Evolutionary conservation across 1,284 basidiomycete species (phyloP).

Genomic region (Boletus chippewaensis): DNA sequence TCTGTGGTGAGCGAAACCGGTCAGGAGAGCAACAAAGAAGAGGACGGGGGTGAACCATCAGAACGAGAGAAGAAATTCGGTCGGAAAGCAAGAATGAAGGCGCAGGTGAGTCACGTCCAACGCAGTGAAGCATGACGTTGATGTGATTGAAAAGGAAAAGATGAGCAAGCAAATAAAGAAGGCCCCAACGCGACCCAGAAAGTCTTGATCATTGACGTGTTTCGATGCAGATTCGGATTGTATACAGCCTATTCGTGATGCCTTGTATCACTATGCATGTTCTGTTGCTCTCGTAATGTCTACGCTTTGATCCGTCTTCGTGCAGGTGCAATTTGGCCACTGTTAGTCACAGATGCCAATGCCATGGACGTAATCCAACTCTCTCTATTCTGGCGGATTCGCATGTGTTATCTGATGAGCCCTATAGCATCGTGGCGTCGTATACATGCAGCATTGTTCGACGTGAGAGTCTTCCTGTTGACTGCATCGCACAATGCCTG

Average conservation of each 20-base stretch:
- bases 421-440: not conserved
- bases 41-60: conserved; percentile 29
- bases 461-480: not conserved
- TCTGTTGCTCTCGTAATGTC: conserved; percentile 7
- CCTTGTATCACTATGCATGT: conserved; percentile 19
- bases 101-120: conserved; percentile 34
- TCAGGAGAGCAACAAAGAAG: conserved; percentile 29
- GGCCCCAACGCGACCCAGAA: conserved; percentile 19
- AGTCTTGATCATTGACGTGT: conserved; percentile 16
- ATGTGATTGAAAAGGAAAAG: conserved; percentile 22
- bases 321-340: not conserved
- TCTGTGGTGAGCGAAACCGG: conserved; percentile 26
- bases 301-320: conserved; percentile 2
- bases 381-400: not conserved
- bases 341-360: not conserved
- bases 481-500: not conserved
- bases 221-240: not conserved
- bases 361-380: too few species aligned
- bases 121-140: not conserved
- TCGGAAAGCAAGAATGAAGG: conserved; percentile 39
- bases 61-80: conserved; percentile 31
- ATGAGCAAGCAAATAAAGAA: conserved; percentile 28
- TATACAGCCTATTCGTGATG: conserved; percentile 9
- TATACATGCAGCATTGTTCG: not conserved
- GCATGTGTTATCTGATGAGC: not conserved